phyloP scores from a whole-genome alignment of 306 rosid species.

The Glycine tomentella region DNA sequence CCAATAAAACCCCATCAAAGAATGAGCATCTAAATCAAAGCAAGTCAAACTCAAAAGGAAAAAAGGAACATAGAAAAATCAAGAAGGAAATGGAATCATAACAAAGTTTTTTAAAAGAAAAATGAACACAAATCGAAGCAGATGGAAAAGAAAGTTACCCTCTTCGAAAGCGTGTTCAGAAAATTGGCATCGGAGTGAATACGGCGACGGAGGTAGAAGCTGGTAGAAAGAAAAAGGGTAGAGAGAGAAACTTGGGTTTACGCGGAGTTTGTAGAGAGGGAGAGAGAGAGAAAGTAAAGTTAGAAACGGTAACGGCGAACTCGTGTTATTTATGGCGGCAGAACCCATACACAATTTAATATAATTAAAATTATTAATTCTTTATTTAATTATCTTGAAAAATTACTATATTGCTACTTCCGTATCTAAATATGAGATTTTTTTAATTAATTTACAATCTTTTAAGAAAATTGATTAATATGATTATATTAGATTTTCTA shows the following conservation, averaged over 20 bases:
- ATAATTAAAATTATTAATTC: neutral
- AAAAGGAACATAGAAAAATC: neutral
- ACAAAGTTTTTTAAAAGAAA: neutral
- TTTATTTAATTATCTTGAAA: too few relatives aligned
- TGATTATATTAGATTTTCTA: too few relatives aligned
- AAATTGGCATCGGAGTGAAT: conserved; percentile 3
- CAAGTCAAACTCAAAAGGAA: neutral
- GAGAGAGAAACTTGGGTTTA: neutral
- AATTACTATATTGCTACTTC: too few relatives aligned
- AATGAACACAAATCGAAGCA: neutral
- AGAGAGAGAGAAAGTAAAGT: conserved; percentile 32
- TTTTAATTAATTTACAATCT: too few relatives aligned
- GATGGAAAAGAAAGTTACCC: conserved; percentile 53
- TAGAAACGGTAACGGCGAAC: conserved; percentile 41
- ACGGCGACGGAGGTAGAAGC: neutral
- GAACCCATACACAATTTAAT: neutral
- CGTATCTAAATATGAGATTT: too few relatives aligned
- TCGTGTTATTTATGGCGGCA: neutral
- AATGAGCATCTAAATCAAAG: neutral
- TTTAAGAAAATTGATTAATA: too few relatives aligned
- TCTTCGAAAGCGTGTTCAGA: conserved; percentile 46
- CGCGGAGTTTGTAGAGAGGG: conserved; percentile 8
- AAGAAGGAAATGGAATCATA: too few relatives aligned
- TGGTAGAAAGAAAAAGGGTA: neutral
- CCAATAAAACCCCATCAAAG: conserved; percentile 30